These are phyloP conservation scores for Xylaria palmicola DNA, from an alignment of 495 filamentous ascomycete genomes.

Conservation along the genomic window DNA sequence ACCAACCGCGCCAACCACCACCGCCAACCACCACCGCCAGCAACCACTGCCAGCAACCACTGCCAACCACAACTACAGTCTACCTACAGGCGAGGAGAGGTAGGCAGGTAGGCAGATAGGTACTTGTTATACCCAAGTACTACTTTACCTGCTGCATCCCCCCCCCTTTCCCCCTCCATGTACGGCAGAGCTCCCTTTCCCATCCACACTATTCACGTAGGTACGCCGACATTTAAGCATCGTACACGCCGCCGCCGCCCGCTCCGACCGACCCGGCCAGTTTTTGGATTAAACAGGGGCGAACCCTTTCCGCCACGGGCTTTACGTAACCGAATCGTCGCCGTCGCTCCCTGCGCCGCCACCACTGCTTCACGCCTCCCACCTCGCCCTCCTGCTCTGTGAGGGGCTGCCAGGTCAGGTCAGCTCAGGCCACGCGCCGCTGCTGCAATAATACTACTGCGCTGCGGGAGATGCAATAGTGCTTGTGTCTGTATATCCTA, in stretches of 20 bases:
- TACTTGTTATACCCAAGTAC: neutral
- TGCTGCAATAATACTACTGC: constrained; percentile 6
- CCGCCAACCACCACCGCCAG: too few species aligned
- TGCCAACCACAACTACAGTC: too few species aligned
- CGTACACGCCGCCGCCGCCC: neutral
- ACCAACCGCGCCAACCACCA: too few species aligned
- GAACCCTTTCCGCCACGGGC: neutral
- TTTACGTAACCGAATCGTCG: neutral
- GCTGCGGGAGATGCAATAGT: constrained; percentile 12
- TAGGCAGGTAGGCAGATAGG: too few species aligned
- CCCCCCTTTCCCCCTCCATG: neutral
- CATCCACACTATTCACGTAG: neutral
- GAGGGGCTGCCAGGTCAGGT: constrained; percentile 14
- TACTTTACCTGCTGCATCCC: neutral
- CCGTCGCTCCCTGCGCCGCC: constrained; percentile 7
- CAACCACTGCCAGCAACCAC: too few species aligned
- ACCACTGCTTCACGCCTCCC: constrained; percentile 12
- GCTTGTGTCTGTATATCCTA: constrained; percentile 5
- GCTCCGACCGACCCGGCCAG: neutral
- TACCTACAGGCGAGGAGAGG: too few species aligned
- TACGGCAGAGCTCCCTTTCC: constrained; percentile 11
- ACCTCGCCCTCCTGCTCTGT: constrained; percentile 12
- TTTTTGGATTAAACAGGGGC: constrained; percentile 10
- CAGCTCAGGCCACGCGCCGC: constrained; percentile 11
- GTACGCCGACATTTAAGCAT: too few species aligned